These are phyloP conservation scores for Blastocystis sp. DNA, from an alignment of 352 stramenopile species.

Conservation along the genomic window DNA sequence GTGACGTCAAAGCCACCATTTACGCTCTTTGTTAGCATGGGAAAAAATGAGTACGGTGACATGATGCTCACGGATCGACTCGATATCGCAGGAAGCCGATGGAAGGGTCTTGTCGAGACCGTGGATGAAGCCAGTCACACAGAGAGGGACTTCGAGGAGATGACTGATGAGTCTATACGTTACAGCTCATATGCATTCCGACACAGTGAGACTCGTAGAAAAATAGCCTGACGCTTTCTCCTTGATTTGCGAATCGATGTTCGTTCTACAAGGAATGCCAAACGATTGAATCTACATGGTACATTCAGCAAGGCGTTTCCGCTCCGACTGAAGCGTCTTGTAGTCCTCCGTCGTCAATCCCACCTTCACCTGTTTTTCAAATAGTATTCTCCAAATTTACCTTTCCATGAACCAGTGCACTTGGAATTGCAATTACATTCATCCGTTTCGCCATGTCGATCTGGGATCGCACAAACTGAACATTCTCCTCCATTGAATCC, in stretches of 20 bases:
- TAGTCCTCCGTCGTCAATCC: neutral
- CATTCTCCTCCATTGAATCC: neutral
- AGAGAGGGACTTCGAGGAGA: constrained; percentile 1
- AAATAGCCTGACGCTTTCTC: neutral
- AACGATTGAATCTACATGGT: neutral
- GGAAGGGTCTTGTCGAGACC: constrained; percentile 1
- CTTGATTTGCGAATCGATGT: neutral
- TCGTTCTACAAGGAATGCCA: neutral
- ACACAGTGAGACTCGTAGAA: constrained; percentile 13
- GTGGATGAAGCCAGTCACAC: neutral
- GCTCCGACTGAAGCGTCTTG: neutral
- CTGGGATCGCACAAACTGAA: constrained; percentile 10
- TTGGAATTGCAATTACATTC: constrained; percentile 7
- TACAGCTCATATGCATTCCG: neutral
- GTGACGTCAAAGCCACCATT: constrained; percentile 25
- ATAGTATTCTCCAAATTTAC: neutral
- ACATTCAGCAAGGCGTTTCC: neutral
- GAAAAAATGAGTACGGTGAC: neutral
- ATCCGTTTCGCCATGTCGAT: constrained; percentile 34
- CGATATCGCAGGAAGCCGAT: neutral
- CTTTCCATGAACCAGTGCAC: neutral
- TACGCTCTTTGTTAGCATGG: constrained; percentile 2
- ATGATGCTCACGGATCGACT: neutral
- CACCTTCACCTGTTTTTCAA: constrained; percentile 17
- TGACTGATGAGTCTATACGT: neutral